Percentiles rank a stretch among this genome's conserved stretches.
Conservation (phyloP, 1,284 basidiomycete genomes). For the Sanghuangporus weigelae region DNA sequence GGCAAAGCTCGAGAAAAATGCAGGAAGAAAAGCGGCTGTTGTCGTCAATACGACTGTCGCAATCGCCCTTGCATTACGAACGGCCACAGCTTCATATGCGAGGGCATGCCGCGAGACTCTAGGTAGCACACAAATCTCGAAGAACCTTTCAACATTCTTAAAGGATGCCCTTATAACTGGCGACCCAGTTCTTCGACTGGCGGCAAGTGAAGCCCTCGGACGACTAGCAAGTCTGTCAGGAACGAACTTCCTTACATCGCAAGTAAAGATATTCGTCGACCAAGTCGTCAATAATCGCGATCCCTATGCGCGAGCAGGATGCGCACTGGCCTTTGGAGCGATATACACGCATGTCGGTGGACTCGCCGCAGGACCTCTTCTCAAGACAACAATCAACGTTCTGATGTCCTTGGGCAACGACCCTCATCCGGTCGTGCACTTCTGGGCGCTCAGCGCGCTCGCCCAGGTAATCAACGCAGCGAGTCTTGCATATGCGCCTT, state of each 20-base stretch:
- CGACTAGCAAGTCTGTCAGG: slow-evolving; percentile 82
- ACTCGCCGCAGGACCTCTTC: slow-evolving; percentile 86
- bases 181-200: slow-evolving; percentile 71
- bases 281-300: slow-evolving; percentile 96
- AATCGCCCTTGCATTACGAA: slow-evolving; percentile 68
- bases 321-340: slow-evolving; percentile 89
- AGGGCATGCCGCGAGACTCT: slow-evolving; percentile 65
- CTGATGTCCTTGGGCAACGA: slow-evolving; percentile 95
- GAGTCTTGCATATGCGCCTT: slow-evolving; percentile 87
- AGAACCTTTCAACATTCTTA: slow-evolving; percentile 67
- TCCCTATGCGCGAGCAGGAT: slow-evolving; percentile 90
- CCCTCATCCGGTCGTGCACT: slow-evolving; percentile 96
- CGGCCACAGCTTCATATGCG: slow-evolving; percentile 45
- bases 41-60: slow-evolving; percentile 82
- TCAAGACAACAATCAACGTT: slow-evolving; percentile 96
- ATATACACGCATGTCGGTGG: slow-evolving; percentile 93
- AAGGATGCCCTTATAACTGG: slow-evolving; percentile 85
- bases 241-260: slow-evolving; percentile 79
- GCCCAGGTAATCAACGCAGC: slow-evolving; percentile 88
- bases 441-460: slow-evolving; percentile 85
- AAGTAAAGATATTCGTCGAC: slow-evolving; percentile 91
- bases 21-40: slow-evolving; percentile 85
- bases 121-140: slow-evolving; percentile 64
- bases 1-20: slow-evolving; percentile 82
- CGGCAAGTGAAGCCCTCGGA: slow-evolving; percentile 90